Percentiles rank a stretch among this genome's conserved stretches.
Conservation (phyloP, 345 rosid species). For the Eucalyptus marginata region DNA sequence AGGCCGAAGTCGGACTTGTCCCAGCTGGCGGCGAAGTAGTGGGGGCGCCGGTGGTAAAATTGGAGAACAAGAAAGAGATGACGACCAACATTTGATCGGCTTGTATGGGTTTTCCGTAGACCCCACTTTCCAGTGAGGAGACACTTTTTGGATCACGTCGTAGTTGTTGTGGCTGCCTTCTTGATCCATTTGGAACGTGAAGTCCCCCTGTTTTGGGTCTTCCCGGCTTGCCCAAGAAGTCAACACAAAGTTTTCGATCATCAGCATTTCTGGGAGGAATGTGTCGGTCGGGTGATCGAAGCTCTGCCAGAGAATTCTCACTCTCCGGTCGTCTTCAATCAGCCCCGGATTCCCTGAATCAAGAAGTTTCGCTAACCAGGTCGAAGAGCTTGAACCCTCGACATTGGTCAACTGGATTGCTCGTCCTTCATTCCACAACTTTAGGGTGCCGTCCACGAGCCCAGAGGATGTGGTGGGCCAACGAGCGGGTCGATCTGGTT, state of each 20-base stretch:
- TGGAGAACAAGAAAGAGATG: too few species aligned
- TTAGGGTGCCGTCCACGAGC: slow-evolving; percentile 13
- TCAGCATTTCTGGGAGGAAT: slow-evolving; percentile 44
- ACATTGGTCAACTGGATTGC: neutral
- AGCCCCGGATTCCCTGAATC: slow-evolving; percentile 19
- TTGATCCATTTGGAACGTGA: neutral
- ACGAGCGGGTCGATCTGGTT: slow-evolving; percentile 2
- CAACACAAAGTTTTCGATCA: slow-evolving; percentile 4
- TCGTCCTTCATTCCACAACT: neutral
- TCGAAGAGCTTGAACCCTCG: slow-evolving; percentile 8
- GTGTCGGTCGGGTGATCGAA: slow-evolving; percentile 25
- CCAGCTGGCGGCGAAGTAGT: too few species aligned
- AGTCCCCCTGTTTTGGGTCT: slow-evolving; percentile 36
- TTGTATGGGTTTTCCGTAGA: too few species aligned
- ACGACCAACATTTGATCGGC: too few species aligned
- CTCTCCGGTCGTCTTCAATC: neutral
- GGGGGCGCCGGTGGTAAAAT: neutral
- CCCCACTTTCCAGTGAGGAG: too few species aligned
- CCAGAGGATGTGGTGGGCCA: too few species aligned
- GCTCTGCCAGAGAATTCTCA: slow-evolving; percentile 24
- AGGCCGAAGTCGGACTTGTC: too few species aligned
- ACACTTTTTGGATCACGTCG: neutral
- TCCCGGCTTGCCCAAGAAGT: slow-evolving; percentile 35
- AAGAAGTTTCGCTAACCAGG: neutral
- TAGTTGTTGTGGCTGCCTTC: neutral